Percentiles rank a stretch among this genome's conserved stretches.
Conservation (phyloP, 331 rosid genomes). For the Rhamnella rubrinervis region DNA sequence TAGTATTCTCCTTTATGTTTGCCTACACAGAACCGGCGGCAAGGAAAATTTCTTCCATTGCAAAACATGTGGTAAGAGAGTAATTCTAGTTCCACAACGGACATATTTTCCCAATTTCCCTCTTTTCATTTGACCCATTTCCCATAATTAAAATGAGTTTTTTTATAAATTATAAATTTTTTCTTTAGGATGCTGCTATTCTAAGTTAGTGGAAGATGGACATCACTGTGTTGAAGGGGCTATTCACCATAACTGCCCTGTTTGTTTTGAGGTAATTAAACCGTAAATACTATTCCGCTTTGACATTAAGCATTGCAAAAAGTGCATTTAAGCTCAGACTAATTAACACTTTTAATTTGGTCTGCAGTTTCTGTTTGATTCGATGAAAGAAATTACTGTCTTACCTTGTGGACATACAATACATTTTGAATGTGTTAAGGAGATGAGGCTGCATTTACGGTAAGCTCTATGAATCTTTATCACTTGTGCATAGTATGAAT, state of each 20-base stretch:
- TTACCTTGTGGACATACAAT: constrained; percentile 74
- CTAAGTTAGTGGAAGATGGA: constrained; percentile 45
- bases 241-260: constrained; percentile 66
- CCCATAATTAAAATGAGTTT: neutral
- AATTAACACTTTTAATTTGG: constrained; percentile 2
- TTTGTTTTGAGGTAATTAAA: constrained; percentile 27
- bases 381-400: constrained; percentile 45
- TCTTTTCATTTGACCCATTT: neutral
- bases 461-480: constrained; percentile 23
- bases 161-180: neutral
- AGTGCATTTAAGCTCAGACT: constrained; percentile 2
- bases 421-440: constrained; percentile 60
- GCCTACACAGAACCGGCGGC: constrained; percentile 54
- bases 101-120: neutral
- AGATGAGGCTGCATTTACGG: constrained; percentile 62
- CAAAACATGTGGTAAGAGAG: constrained; percentile 46
- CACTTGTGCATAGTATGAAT: neutral
- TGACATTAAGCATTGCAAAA: neutral
- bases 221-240: constrained; percentile 63
- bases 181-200: constrained; percentile 52
- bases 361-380: constrained; percentile 68
- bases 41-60: constrained; percentile 66
- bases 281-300: neutral
- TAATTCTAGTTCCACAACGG: neutral
- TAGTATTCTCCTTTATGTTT: constrained; percentile 2